Evolutionary conservation across 2,329 filamentous ascomycete species (phyloP), one percentile per base, ranked within the genome.

Genomic region (Mycogone perniciosa): DNA sequence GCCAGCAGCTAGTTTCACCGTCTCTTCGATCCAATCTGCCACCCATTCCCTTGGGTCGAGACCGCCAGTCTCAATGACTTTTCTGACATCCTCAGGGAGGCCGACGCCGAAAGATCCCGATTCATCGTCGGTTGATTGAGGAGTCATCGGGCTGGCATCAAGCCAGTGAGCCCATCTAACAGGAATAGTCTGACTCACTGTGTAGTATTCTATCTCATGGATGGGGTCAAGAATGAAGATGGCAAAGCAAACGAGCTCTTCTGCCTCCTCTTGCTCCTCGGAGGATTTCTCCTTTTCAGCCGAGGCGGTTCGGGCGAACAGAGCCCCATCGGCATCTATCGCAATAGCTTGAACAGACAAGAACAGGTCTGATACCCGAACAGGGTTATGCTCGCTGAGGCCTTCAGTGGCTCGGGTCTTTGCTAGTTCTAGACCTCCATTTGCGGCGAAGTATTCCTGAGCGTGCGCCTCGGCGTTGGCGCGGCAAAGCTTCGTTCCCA

Each of bases 1-100:
- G 13, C 93, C 92, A 0, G 95, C 81, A 4, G 84, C 81, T 44
- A 97, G 73, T 38, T 76, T 82, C 31, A 99, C 76, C 0, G 84
- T 74, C 71, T 97, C 92, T 71, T 97, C 92, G 43, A 99, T 80
- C 93, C 93, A 99, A 69, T 97, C 93, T 3, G 91, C 87, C 35
- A 96, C 88, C 93, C 93, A 99, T 68, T 99, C 93, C 52, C 93
- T 79, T 0, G 93, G 93, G 64, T 99, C 93, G 2, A 97, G 89
- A 43, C 80, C 82, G 7, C 82, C 82, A 41, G 72, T 71, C 61
- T 83, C 81, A 38, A 99, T 82, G 56, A 97, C 95, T 58, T 92
- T 88, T 26, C 81, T 78, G 60, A 99, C 96, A 63, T 91, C 89
- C 30, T 89, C 86, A 0, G 93, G 92, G n/a, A 73, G 65, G 7